Evolutionary conservation across 164 flowering plant genomes (phyloP), one percentile per base, ranked within the genome.

Genomic region (Cinnamomum micranthum): DNA sequence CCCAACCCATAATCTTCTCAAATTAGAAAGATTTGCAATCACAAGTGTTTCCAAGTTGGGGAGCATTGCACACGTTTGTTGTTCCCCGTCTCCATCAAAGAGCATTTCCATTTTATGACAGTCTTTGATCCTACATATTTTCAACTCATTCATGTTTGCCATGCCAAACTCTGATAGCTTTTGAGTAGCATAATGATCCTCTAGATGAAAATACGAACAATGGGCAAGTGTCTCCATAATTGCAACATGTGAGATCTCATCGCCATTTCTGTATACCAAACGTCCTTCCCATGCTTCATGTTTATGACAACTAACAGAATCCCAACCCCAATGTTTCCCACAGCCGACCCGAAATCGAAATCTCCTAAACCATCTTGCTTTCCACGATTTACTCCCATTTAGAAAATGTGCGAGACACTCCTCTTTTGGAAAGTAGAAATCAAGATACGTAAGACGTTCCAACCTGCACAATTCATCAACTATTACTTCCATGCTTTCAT

Each of bases 41-140:
- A 4, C 0, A 31, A 76, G 60, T 20, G 0, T 2, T n/a, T 25
- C 6, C 50, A 76, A 41, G 51, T 47, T 71, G 2, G 51, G 47
- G 9, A 41, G 22, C 6, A 76, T 14, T 20, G 25, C 24, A 28
- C 6, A 1, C 0, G 47, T 1, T 6, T 24, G 69, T 19, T 35
- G 13, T 0, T 25, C 7, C 1, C 58, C 72, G 0, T 50, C n/a
- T 55, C 71, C 71, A 52, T 70, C 69, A 2, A 76, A 12, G 6
- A 80, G 3, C 5, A 31, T 52, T 50, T 66, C 28, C 12, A 80
- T 25, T 59, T 70, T 66, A 47, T 71, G 65, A 33, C 82, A 80
- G 3, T 63, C 66, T 20, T 25, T 47, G 12, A 80, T 19, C n/a
- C 35, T 9, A 27, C 80, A 80, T 20, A 6, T 27, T 33, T 59